Percentiles rank a stretch among this genome's conserved stretches.
Evolutionary conservation across 352 stramenopile species (phyloP).

Genomic region (Globisporangium cylindrosporum): DNA sequence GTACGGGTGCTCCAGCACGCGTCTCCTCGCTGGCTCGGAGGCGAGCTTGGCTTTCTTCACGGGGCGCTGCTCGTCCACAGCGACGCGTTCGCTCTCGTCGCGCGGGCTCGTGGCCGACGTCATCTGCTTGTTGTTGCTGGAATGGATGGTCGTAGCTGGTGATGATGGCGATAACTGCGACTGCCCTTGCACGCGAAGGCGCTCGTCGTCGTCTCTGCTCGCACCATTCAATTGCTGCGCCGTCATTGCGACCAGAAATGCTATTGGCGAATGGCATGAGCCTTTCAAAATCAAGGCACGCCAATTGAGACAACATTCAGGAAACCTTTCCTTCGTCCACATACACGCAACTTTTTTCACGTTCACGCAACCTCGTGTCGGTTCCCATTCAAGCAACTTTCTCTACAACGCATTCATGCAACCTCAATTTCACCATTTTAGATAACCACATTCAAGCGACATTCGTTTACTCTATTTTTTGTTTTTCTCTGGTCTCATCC

Average conservation of each 20-base stretch:
- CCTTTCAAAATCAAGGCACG: background rate
- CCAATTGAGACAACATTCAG: background rate
- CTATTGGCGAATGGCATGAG: constrained; percentile 2
- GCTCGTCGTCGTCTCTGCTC: background rate
- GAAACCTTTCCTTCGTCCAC: background rate
- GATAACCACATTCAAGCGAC: too few relatives aligned
- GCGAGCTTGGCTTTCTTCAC: constrained; percentile 10
- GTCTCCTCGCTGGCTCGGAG: background rate
- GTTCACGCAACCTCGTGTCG: background rate
- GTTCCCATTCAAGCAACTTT: background rate
- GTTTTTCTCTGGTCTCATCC: too few relatives aligned
- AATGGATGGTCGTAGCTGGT: background rate
- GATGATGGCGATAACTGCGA: background rate
- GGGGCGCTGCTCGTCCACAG: background rate
- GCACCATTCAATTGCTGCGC: constrained; percentile 10
- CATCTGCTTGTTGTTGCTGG: background rate
- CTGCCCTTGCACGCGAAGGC: background rate
- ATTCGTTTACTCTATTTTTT: too few relatives aligned
- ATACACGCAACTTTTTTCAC: background rate
- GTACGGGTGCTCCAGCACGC: constrained; percentile 57
- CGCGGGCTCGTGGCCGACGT: background rate
- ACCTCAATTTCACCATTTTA: background rate
- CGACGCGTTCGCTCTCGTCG: constrained; percentile 15
- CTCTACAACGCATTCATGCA: background rate
- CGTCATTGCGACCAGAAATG: constrained; percentile 14